Evolutionary conservation across 441 rosid genomes (phyloP), one percentile per base, ranked within the genome.

Genomic region (Pelargonium myrrhifolium): DNA sequence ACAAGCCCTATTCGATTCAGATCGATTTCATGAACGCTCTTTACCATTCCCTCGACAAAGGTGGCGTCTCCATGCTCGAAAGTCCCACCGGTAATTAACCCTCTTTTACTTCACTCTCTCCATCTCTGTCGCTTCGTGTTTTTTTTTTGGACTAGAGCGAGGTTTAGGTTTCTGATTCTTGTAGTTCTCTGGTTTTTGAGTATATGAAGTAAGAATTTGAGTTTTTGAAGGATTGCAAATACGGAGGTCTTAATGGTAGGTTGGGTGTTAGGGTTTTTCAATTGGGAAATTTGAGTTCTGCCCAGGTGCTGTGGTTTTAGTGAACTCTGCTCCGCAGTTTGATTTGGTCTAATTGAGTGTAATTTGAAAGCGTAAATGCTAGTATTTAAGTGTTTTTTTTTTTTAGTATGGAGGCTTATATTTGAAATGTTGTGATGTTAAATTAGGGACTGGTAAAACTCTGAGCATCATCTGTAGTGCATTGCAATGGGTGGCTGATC

Each of bases 1-100:
- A 74, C 77, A 51, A 82, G 56, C 87, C 98, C 1, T 93, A 90
- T 81, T 76, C 89, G 18, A 93, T 90, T 40, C 96, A 93, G 78
- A 64, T 68, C 59, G 92, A 89, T 77, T 93, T 93, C 85, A 90
- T 93, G 97, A 80, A 77, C 15, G 86, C 95, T 1, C 91, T 93
- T 45, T 90, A 87, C 79, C 76, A 77, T 18, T 90, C 76, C 62
- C 78, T 93, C 51, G 95, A 90, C 40, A 77, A 75, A 60, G 97
- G 98, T 62, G 97, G 96, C 72, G 83, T 93, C 66, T 87, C 97
- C 87, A 87, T 93, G 91, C 96, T 93, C 69, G 95, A 93, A 58
- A 93, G 96, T 78, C 97, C 97, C 65, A 93, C 97, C 0, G 97
- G 98, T 87, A 53, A 21, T 28, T 28, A 35, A 35, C 39, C 39